Conservation (phyloP, 192 early-diverging fungal species). For the Linnemannia schmuckeri region DNA sequence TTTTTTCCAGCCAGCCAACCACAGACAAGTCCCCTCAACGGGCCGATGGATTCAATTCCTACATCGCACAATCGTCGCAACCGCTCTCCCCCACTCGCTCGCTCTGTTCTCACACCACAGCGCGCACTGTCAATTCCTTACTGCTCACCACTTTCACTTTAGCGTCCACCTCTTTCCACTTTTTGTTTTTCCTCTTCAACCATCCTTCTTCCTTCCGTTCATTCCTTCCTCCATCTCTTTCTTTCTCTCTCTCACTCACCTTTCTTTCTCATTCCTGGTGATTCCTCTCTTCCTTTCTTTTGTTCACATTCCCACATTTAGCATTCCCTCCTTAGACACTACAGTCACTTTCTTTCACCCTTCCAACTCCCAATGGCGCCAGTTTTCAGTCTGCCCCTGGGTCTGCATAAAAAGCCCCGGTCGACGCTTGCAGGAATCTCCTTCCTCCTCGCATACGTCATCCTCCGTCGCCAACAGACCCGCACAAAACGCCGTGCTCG, state of each 20-base stretch:
- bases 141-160: neutral
- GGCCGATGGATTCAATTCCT: neutral
- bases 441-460: constrained; percentile 41
- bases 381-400: constrained; percentile 41
- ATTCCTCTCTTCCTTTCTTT: neutral
- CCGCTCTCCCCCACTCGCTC: neutral
- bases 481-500: constrained; percentile 44
- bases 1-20: neutral
- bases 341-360: neutral
- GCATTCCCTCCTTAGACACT: neutral
- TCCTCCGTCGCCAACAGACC: constrained; percentile 41
- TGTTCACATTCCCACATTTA: neutral
- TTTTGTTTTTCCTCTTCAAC: neutral
- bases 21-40: neutral
- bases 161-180: neutral
- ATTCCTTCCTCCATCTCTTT: neutral
- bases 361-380: constrained; percentile 18
- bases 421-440: constrained; percentile 42
- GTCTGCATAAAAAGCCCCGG: constrained; percentile 26
- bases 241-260: neutral
- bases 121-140: neutral
- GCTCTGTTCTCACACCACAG: no score
- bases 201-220: neutral
- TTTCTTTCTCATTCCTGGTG: neutral
- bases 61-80: neutral